phyloP scores from a whole-genome alignment of 352 stramenopile species.

The Globisporangium viniferum region DNA sequence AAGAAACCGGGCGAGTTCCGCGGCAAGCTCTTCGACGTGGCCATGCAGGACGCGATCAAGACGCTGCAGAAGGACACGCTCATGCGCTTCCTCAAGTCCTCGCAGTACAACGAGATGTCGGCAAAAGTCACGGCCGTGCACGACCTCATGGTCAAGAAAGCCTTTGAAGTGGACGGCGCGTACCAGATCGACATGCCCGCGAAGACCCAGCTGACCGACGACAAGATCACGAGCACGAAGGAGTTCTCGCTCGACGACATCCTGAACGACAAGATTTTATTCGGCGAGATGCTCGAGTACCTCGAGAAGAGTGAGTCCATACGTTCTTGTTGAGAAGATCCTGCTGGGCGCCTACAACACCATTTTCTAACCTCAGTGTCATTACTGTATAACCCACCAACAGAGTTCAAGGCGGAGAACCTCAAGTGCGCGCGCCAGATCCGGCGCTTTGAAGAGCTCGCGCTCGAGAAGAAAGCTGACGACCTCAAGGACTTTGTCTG shows the following conservation, averaged over 20 bases:
- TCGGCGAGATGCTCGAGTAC: conserved; percentile 83
- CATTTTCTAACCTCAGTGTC: neutral
- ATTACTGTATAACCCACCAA: neutral
- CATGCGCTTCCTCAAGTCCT: conserved; percentile 71
- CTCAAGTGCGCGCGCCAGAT: conserved; percentile 83
- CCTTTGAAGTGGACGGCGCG: conserved; percentile 58
- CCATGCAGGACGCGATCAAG: conserved; percentile 81
- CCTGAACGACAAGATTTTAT: conserved; percentile 76
- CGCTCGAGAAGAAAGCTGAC: conserved; percentile 58
- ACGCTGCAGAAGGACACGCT: conserved; percentile 82
- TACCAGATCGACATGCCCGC: conserved; percentile 66
- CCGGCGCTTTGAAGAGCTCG: conserved; percentile 73
- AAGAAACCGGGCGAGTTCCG: conserved; percentile 73
- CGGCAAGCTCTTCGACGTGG: conserved; percentile 80
- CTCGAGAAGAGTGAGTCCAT: conserved; percentile 72
- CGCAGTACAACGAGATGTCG: conserved; percentile 78
- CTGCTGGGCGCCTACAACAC: neutral
- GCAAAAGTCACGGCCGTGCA: conserved; percentile 49
- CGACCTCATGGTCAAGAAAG: conserved; percentile 62
- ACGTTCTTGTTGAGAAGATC: neutral
- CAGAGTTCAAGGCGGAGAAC: conserved; percentile 86
- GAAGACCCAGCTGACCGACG: conserved; percentile 54
- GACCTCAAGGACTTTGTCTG: conserved; percentile 81
- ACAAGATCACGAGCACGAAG: conserved; percentile 41
- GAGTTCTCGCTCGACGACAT: conserved; percentile 82